Evolutionary conservation across 139 green algal species (phyloP).

Genomic region (Asterochloris erici): DNA sequence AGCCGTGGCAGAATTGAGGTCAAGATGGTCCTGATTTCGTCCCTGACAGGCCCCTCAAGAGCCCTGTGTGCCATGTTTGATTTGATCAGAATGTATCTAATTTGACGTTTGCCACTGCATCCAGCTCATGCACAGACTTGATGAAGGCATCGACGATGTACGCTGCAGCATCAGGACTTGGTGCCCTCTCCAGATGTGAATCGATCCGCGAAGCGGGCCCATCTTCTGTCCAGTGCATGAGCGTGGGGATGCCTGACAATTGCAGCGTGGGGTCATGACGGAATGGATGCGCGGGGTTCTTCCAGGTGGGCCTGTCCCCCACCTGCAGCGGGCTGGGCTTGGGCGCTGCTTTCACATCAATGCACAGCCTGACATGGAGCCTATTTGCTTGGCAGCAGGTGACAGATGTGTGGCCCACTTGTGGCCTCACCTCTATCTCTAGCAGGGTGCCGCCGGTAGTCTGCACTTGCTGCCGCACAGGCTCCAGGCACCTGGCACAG

Average conservation of each 20-base stretch:
- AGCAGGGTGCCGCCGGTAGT: conserved; percentile 29
- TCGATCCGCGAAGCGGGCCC: conserved; percentile 9
- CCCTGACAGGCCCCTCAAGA: no score
- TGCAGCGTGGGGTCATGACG: conserved; percentile 2
- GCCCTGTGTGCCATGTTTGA: no score
- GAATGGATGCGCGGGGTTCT: conserved; percentile 27
- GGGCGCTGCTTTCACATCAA: neutral
- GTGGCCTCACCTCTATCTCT: conserved; percentile 21
- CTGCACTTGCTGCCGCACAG: conserved; percentile 6
- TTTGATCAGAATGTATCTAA: no score
- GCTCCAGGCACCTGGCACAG: conserved; percentile 15
- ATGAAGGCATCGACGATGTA: conserved; percentile 2
- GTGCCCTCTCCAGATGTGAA: conserved; percentile 1
- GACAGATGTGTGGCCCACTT: neutral
- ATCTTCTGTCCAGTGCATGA: conserved; percentile 22
- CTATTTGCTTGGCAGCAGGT: neutral
- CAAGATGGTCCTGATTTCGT: no score
- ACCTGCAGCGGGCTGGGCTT: conserved; percentile 15
- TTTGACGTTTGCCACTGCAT: no score
- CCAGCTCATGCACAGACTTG: no score
- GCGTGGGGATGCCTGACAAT: conserved; percentile 35
- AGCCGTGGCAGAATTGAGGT: no score
- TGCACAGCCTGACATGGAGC: neutral
- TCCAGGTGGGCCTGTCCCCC: conserved; percentile 28
- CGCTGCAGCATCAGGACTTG: conserved; percentile 4